Base-by-base conservation (phyloP, 208 protist genomes). In the Trypanosoma melophagium region DNA sequence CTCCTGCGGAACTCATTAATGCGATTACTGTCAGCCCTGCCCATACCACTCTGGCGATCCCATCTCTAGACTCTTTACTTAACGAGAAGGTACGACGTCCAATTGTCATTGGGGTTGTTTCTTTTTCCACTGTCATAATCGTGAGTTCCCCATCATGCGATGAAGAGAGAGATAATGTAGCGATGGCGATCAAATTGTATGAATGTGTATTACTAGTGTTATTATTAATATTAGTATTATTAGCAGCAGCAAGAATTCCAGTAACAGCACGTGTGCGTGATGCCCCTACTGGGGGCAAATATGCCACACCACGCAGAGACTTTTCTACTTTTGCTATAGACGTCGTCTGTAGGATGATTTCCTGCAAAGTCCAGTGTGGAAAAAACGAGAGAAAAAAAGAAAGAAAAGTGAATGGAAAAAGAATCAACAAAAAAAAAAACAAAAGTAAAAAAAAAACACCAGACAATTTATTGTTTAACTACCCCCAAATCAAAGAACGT, bases 31-130 rank as follows among this genome's bases (percentile, higher is more conserved):
- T 45, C 17, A 51, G 19, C 24, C 67, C 67, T 13, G 67, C 73
- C 66, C 73, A 79, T 21, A 74, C 41, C 7, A 79, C 53, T 44
- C 74, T 79, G 19, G 58, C 28, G 28, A 79, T 69, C 31, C 69
- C 69, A 38, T 53, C n/a, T 22, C 17, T 10, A 44, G 58, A 40
- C 52, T 66, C 67, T 7, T 2, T 54, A 45, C n/a, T 45, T 16
- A 73, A 61, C n/a, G 12, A n/a, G 28, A 73, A 66, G 12, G 50
- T 22, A 19, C 25, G 49, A 13, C 52, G 28, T 17, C 31, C 67
- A 28, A 73, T 16, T 40, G 60, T 45, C 67, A 73, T 73, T 14
- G 67, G 49, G 8, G 25, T 60, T 22, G n/a, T 7, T 7, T 59
- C 58, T 16, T 17, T 38, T 9, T 8, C 21, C 14, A 66, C 51